Base-by-base conservation (phyloP, 352 stramenopile genomes). In the Aphanomyces astaci region DNA sequence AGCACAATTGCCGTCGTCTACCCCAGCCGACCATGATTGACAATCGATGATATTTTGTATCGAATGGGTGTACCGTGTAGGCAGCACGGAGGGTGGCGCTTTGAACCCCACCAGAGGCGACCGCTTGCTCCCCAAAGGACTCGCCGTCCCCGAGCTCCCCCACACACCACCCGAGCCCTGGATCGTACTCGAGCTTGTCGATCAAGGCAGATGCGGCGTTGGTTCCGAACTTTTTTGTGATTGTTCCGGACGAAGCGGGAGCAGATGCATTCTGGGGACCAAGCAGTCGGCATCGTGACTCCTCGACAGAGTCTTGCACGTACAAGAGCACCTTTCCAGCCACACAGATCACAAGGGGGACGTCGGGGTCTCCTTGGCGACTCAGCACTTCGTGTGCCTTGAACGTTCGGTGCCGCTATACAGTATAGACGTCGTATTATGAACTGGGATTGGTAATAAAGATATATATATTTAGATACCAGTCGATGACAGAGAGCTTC, bases 81-180 rank as follows among this genome's bases (percentile, higher is more conserved):
- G 39, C 17, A 4, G 62, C 24, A 0, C 62, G 62, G 4, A 68
- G 43, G 7, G 62, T 68, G 28, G 48, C 62, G 19, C n/a, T 24
- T n/a, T 59, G 43, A 15, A 28, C 30, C 10, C 19, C 11, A 17
- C 48, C 24, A 32, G 15, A 45, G 7, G 30, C 43, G 2, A 68
- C 15, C 4, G 40, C 62, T 15, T 52, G 28, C n/a, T 68, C 62
- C 10, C 62, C 62, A 51, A 68, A 68, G 51, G 30, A 68, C 33
- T 68, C 62, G 33, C 62, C 62, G 3, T 33, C 39, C 0, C 24
- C n/a, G 24, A 68, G 51, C n/a, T 68, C 62, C 11, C 62, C 46
- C 19, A 68, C 24, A n/a, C 31, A 33, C 15, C 39, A 33, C 2
- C 62, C 62, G 10, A 59, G 33, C 30, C 15, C 10, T 17, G 62